These are phyloP conservation scores for Acanthamoeba comandoni DNA, from an alignment of 208 protist genomes.

Conservation along the genomic window DNA sequence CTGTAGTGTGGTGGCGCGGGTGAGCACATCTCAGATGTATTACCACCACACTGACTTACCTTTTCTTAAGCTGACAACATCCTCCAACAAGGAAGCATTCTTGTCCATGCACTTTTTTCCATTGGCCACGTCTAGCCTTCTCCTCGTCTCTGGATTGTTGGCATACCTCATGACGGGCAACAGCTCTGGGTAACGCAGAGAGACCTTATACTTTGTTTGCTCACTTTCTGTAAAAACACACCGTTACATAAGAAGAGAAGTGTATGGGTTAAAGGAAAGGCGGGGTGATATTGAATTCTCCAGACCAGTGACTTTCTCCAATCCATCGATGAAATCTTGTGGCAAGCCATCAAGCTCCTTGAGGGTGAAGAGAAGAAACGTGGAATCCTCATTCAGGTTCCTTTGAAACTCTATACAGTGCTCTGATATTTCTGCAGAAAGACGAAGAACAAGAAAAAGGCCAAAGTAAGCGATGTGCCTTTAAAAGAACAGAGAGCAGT, in stretches of 20 bases:
- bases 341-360: conserved; percentile 82
- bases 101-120: conserved; percentile 66
- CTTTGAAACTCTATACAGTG: conserved; percentile 78
- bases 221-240: background rate
- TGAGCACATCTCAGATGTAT: background rate
- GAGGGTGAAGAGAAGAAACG: conserved; percentile 80
- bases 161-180: conserved; percentile 83
- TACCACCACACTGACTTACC: background rate
- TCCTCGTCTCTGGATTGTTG: conserved; percentile 67
- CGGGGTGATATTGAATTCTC: no score
- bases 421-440: conserved; percentile 40
- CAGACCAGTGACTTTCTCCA: no score
- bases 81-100: conserved; percentile 80
- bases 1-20: conserved; percentile 36
- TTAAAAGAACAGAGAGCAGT: no score
- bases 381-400: conserved; percentile 88
- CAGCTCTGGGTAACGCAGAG: conserved; percentile 84
- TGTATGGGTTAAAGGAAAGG: no score
- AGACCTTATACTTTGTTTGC: conserved; percentile 48
- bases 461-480: background rate
- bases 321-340: conserved; percentile 75
- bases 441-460: conserved; percentile 18
- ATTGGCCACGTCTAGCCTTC: conserved; percentile 75
- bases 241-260: no score
- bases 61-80: conserved; percentile 14